Evolutionary conservation across 345 rosid genomes (phyloP).

Genomic region (Cardamine occulta): DNA sequence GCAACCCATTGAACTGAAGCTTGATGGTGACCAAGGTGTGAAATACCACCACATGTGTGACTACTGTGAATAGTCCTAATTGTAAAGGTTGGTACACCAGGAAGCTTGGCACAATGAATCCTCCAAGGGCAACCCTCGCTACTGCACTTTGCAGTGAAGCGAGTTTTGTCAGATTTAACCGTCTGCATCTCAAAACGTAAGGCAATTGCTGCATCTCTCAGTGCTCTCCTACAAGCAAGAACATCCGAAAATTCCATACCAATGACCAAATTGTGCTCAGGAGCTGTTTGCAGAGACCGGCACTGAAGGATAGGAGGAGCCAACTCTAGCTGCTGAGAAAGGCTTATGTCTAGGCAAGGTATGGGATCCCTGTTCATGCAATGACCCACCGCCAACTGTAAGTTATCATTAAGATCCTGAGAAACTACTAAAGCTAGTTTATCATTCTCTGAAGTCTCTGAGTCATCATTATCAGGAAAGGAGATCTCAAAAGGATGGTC

Average conservation of each 20-base stretch:
- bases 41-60: conserved; percentile 87
- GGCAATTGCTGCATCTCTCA: conserved; percentile 94
- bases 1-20: conserved; percentile 99
- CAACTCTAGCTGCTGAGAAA: conserved; percentile 52
- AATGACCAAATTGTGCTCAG: conserved; percentile 61
- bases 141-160: conserved; percentile 94
- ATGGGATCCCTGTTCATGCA: conserved; percentile 58
- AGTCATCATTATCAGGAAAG: conserved; percentile 35
- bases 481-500: conserved; percentile 44
- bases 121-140: conserved; percentile 94
- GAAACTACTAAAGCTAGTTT: conserved; percentile 37
- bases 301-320: conserved; percentile 62
- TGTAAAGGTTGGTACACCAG: conserved; percentile 92
- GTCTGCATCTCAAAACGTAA: conserved; percentile 98
- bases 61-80: conserved; percentile 84
- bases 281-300: conserved; percentile 54
- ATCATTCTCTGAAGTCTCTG: conserved; percentile 38
- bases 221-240: conserved; percentile 85
- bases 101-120: conserved; percentile 94
- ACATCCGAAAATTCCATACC: conserved; percentile 98
- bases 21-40: conserved; percentile 97
- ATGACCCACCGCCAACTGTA: conserved; percentile 59
- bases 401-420: conserved; percentile 38
- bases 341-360: conserved; percentile 44
- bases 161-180: conserved; percentile 91